Evolutionary conservation across 257 asterid species (phyloP).

Genomic region (Cinchona pubescens): DNA sequence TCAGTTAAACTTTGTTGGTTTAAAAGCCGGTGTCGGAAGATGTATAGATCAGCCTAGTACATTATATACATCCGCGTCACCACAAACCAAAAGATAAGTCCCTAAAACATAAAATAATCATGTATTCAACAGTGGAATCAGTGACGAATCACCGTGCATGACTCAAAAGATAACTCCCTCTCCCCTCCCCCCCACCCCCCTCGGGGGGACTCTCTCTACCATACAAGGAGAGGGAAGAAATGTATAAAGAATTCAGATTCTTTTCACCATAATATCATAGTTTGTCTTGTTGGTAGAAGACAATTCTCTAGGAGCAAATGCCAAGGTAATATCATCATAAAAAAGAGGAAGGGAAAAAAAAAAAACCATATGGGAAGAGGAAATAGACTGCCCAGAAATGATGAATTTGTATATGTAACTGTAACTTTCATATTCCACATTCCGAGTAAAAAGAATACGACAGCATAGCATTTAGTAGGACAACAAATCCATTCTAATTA

Average conservation of each 20-base stretch:
- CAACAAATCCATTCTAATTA: neutral
- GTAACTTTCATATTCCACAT: neutral
- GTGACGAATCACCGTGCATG: too few species aligned
- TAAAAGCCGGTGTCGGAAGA: neutral
- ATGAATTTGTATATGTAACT: neutral
- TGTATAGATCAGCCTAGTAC: neutral
- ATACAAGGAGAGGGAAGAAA: neutral
- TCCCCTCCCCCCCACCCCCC: too few species aligned
- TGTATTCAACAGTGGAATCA: neutral
- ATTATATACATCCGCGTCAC: neutral
- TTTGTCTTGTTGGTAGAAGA: too few species aligned
- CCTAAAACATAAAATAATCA: neutral
- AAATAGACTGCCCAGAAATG: neutral
- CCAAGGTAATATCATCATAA: neutral
- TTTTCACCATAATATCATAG: too few species aligned
- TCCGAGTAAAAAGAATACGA: neutral
- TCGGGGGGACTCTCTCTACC: too few species aligned
- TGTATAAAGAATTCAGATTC: neutral
- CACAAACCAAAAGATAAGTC: neutral
- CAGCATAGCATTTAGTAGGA: neutral
- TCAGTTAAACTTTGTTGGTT: slow-evolving; percentile 16
- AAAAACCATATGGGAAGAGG: neutral
- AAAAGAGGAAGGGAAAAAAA: neutral
- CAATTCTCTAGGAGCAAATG: neutral
- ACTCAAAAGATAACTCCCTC: neutral